Conservation (phyloP, 257 asterid species). For the Nicotiana sylvestris region DNA sequence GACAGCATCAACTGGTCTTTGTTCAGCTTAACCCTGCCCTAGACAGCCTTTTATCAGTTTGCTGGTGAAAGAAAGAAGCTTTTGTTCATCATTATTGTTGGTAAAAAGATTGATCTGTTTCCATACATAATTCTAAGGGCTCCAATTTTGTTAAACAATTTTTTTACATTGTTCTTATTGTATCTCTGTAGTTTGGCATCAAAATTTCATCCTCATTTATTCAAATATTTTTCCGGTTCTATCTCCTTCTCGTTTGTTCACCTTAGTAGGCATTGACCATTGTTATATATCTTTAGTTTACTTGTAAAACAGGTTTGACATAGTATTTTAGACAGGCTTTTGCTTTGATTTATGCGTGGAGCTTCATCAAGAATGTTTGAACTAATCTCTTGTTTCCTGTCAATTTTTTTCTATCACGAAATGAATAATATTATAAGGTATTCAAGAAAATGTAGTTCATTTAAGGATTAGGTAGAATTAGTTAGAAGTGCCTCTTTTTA, state of each 20-base stretch:
- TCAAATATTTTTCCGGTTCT: background rate
- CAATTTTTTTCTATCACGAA: background rate
- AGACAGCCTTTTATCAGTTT: background rate
- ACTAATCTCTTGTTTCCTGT: background rate
- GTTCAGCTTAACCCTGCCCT: background rate
- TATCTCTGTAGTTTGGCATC: background rate
- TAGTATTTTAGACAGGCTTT: background rate
- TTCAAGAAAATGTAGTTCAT: background rate
- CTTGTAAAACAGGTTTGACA: slow-evolving; percentile 1
- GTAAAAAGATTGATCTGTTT: background rate
- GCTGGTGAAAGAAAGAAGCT: background rate
- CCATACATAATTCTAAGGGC: background rate
- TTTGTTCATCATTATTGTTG: background rate
- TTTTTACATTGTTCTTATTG: background rate
- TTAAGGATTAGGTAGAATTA: too few species aligned
- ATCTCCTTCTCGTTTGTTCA: background rate
- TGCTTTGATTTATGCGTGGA: background rate
- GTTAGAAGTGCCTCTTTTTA: background rate
- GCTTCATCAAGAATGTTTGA: background rate
- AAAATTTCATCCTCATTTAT: background rate
- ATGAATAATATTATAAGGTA: background rate
- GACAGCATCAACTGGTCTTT: background rate
- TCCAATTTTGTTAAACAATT: background rate
- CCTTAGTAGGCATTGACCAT: background rate
- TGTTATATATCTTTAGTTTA: background rate